Base-by-base conservation (phyloP, 2,329 filamentous ascomycete genomes). In the Tolypocladium amazonense region DNA sequence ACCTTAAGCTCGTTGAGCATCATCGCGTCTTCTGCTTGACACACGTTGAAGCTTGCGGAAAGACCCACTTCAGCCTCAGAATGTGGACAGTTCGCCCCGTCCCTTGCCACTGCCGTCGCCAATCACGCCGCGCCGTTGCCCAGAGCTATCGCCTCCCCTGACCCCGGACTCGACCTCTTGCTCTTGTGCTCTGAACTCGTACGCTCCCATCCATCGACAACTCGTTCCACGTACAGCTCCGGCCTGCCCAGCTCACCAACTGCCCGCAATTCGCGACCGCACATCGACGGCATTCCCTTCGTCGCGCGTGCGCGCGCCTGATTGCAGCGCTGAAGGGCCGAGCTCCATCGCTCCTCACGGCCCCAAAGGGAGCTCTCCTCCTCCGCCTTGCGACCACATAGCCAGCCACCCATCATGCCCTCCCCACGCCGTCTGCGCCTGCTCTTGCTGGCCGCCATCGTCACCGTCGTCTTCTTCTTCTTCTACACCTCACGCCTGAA, bases 401-500 rank as follows among this genome's bases (percentile, higher is more conserved):
- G 15, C 47, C 57, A 33, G 7, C 47, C 58, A 57, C 43, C 60
- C 62, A 68, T 61, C 61, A 91, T 91, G 88, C 83, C 85, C 67
- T 88, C 88, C 25, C 79, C 82, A 66, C 86, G 90, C 64, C 86
- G 90, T 66, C 70, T 90, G 67, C 86, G 87, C 69, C 76, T 88
- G 66, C 76, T 91, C 59, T 76, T 84, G 64, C 77, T 92, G 67
- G 77, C 87, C 60, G 78, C 86, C 59, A 66, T 92, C 65, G 78
- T 86, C 64, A 77, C 83, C 61, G 74, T 93, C 61, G 75, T 93
- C 65, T 79, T 87, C 54, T 76, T 88, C 59, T 77, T 95, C 65
- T 91, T 93, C 77, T 87, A 90, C 71, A 88, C 87, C 25, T 82
- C 81, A n/a, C 80, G 80, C 56, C 76, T 82, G 58, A 79, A 81